Evolutionary conservation across 192 early-diverging fungal species (phyloP).

Genomic region (Lobosporangium transversale): DNA sequence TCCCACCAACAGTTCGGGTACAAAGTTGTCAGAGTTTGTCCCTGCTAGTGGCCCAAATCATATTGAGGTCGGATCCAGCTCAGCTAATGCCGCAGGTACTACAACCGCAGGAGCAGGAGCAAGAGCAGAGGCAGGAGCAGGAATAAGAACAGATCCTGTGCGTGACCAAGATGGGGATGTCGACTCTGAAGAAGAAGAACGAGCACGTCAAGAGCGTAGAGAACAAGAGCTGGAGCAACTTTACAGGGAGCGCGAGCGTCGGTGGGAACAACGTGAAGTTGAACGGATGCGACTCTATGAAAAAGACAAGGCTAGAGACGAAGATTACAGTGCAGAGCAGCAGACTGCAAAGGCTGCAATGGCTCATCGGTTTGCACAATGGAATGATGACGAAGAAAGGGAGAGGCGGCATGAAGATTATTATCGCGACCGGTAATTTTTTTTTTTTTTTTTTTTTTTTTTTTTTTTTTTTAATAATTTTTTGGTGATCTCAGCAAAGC

Average conservation of each 20-base stretch:
- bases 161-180: constrained; percentile 34
- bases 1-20: background rate
- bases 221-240: constrained; percentile 30
- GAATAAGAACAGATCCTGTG: constrained; percentile 39
- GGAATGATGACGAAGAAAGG: constrained; percentile 78
- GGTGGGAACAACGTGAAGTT: constrained; percentile 71
- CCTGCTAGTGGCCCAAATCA: constrained; percentile 59
- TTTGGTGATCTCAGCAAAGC: background rate
- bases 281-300: constrained; percentile 57
- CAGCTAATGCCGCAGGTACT: constrained; percentile 43
- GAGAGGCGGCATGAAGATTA: constrained; percentile 73
- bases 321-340: constrained; percentile 54
- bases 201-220: constrained; percentile 36
- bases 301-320: constrained; percentile 57
- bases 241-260: constrained; percentile 63
- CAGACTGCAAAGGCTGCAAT: constrained; percentile 22
- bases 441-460: background rate
- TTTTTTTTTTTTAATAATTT: constrained; percentile 4
- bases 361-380: constrained; percentile 64
- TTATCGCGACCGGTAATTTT: constrained; percentile 76
- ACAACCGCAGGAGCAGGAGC: constrained; percentile 54
- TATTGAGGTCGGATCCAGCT: constrained; percentile 55
- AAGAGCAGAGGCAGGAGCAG: constrained; percentile 60
- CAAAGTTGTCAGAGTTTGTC: constrained; percentile 53
- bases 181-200: constrained; percentile 48